These are phyloP conservation scores for Amaranthus palmeri DNA, from an alignment of 148 eudicot genomes.

Conservation along the genomic window DNA sequence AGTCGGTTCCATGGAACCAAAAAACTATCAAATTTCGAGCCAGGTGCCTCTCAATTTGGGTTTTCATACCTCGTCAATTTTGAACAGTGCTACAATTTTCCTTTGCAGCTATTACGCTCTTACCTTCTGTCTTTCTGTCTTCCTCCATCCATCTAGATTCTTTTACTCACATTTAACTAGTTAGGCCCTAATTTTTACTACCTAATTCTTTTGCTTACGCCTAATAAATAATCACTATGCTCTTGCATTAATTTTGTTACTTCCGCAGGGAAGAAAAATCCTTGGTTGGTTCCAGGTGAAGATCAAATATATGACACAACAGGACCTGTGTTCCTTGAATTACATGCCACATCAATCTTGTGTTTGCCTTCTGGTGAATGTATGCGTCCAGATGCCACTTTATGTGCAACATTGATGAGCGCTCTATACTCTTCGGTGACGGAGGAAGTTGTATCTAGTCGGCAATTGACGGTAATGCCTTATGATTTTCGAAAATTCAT, in stretches of 20 bases:
- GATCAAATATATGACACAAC: slow-evolving; percentile 40
- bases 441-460: slow-evolving; percentile 63
- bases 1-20: too few species aligned
- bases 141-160: too few species aligned
- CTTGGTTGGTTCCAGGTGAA: slow-evolving; percentile 73
- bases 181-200: too few species aligned
- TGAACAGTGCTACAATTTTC: too few species aligned
- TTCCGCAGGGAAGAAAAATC: slow-evolving; percentile 59
- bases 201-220: too few species aligned
- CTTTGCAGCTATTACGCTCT: too few species aligned
- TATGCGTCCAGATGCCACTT: slow-evolving; percentile 80
- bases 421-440: slow-evolving; percentile 74
- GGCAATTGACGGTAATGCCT: slow-evolving; percentile 67
- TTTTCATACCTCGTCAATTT: too few species aligned
- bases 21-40: too few species aligned
- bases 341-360: slow-evolving; percentile 84
- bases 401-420: slow-evolving; percentile 85
- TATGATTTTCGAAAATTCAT: neutral
- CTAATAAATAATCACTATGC: neutral
- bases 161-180: too few species aligned
- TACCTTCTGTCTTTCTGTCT: too few species aligned
- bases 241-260: neutral
- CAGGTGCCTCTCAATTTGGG: too few species aligned
- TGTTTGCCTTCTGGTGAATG: slow-evolving; percentile 91
- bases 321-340: slow-evolving; percentile 66